Conservation (phyloP, 345 rosid genomes). For the Populus simonii region DNA sequence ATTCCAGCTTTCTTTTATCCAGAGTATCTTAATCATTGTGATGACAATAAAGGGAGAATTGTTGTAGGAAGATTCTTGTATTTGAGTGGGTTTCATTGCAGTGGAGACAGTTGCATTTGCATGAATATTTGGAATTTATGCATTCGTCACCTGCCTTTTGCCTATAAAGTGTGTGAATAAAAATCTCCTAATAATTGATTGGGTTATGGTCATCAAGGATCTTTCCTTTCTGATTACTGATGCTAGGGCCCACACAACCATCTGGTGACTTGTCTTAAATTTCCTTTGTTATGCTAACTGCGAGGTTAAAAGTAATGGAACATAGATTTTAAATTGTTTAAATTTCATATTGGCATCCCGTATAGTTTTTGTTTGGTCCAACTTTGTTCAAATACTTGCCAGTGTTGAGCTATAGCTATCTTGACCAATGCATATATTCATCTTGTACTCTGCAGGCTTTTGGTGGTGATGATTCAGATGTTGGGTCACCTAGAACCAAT, state of each 20-base stretch:
- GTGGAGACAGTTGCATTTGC: neutral
- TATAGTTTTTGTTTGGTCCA: neutral
- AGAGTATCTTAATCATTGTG: neutral
- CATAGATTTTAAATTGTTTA: neutral
- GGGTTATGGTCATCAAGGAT: neutral
- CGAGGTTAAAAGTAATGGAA: neutral
- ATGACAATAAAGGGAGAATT: neutral
- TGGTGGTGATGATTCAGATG: constrained; percentile 83
- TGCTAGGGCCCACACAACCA: neutral
- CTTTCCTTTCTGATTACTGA: neutral
- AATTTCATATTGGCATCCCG: neutral
- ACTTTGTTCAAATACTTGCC: neutral
- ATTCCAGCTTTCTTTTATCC: neutral
- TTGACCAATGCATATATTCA: constrained; percentile 10
- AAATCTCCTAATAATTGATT: neutral
- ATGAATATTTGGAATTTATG: neutral
- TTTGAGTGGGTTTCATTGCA: neutral
- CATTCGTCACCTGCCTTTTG: neutral
- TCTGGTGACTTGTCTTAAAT: neutral
- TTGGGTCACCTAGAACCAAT: constrained; percentile 56
- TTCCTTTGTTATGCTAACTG: neutral
- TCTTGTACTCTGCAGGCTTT: constrained; percentile 54
- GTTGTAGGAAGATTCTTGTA: neutral
- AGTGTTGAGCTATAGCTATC: constrained; percentile 1
- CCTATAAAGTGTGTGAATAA: neutral